Evolutionary conservation across 257 asterid species (phyloP), one percentile per base, ranked within the genome.

Genomic region (Misopates orontium): DNA sequence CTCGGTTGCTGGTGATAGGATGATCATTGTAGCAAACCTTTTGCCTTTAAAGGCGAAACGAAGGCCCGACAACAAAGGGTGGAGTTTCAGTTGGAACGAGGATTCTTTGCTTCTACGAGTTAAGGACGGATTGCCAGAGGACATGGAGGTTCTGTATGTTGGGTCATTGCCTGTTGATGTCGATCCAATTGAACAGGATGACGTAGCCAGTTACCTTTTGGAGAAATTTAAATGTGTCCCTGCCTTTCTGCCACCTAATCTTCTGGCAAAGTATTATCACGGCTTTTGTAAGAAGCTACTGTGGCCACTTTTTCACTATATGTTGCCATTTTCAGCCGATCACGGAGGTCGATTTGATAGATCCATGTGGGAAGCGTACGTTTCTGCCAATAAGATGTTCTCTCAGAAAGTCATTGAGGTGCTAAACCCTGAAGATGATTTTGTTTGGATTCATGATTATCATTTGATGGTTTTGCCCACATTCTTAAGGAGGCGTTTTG

Each of bases 391-490:
- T 76, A 89, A 86, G 79, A 57, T 89, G 76, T 89, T 82, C 76
- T 89, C 96, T 0, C 95, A 85, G 72, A 89, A 81, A 78, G 96
- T 89, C 36, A 83, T 87, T 66, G 96, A 89, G 77, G 87, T 89
- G 39, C 85, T 89, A 28, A 89, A 89, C 73, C 96, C 96, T 9
- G 96, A 89, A 77, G 96, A 89, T 73, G 96, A 89, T 70, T 84
- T 81, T 77, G 95, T 89, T 51, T 89, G 96, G 96, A 78, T 89
- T 79, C 96, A 89, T 65, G 96, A 89, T 75, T 89, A 89, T 75
- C 96, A 89, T 80, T 70, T 89, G 76, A 89, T 89, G 96, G 96
- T 89, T 63, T 66, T 89, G 82, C 96, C 96, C 51, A 84, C 96
- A 16, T 87, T 89, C 82, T 76, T 89, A 73, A 84, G 96, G 68